phyloP scores from a whole-genome alignment of 2,329 filamentous ascomycete species.

The Sphaerulina populicola region DNA sequence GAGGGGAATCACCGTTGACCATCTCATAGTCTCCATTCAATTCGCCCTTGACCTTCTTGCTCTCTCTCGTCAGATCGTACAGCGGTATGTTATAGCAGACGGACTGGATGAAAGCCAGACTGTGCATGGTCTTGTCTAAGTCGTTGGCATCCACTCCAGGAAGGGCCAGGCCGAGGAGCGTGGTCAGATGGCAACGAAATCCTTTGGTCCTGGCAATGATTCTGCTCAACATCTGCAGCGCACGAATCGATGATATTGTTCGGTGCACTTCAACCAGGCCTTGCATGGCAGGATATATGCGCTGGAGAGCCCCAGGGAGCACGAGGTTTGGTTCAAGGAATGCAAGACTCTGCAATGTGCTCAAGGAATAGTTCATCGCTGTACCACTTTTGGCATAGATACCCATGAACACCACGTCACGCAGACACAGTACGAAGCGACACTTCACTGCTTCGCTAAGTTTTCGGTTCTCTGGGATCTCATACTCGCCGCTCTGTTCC shows the following conservation, averaged over 20 bases:
- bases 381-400: constrained; percentile 93
- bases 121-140: constrained; percentile 90
- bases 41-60: constrained; percentile 34
- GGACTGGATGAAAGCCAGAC: constrained; percentile 87
- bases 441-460: constrained; percentile 74
- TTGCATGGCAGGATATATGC: constrained; percentile 94
- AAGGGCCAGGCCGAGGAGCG: constrained; percentile 79
- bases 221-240: constrained; percentile 83
- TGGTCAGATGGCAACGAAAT: constrained; percentile 93
- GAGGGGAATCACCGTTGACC: constrained; percentile 22
- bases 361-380: constrained; percentile 84
- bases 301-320: constrained; percentile 82
- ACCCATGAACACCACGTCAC: constrained; percentile 95
- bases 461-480: constrained; percentile 68
- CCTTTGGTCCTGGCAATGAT: constrained; percentile 88
- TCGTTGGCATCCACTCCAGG: constrained; percentile 98
- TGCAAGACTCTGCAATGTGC: constrained; percentile 78
- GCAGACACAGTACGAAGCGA: constrained; percentile 80
- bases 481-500: constrained; percentile 85
- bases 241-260: constrained; percentile 85
- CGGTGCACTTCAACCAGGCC: constrained; percentile 94
- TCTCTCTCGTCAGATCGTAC: constrained; percentile 62
- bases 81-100: constrained; percentile 96
- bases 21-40: constrained; percentile 29
- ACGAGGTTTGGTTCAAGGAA: constrained; percentile 88